Evolutionary conservation across 2,329 filamentous ascomycete species (phyloP).

Genomic region (Claviceps africana): DNA sequence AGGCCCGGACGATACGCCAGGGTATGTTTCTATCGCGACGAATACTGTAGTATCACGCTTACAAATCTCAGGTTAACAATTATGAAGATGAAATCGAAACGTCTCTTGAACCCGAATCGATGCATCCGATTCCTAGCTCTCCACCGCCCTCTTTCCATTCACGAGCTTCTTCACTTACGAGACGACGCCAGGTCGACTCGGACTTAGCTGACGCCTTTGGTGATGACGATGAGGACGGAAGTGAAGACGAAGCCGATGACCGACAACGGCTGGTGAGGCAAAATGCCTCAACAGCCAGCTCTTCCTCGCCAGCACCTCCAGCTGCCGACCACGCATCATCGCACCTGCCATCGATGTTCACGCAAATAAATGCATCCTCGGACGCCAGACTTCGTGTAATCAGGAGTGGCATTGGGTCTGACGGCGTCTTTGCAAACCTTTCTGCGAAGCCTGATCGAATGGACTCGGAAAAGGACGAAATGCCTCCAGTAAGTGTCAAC

Average conservation of each 20-base stretch:
- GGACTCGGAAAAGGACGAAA: slow-evolving; percentile 70
- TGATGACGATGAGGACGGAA: slow-evolving; percentile 67
- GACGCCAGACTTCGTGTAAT: slow-evolving; percentile 39
- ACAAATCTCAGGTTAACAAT: slow-evolving; percentile 35
- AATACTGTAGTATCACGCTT: background rate
- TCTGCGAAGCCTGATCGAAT: slow-evolving; percentile 76
- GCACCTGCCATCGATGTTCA: slow-evolving; percentile 12
- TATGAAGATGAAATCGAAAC: slow-evolving; percentile 29
- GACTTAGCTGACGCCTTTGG: slow-evolving; percentile 91
- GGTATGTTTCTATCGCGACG: slow-evolving; percentile 24
- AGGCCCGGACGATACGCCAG: slow-evolving; percentile 36
- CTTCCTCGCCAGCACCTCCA: slow-evolving; percentile 7
- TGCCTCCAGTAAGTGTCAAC: slow-evolving; percentile 63
- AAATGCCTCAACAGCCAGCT: slow-evolving; percentile 24
- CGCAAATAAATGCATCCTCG: slow-evolving; percentile 14
- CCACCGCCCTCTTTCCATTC: slow-evolving; percentile 81
- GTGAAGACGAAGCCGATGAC: slow-evolving; percentile 63
- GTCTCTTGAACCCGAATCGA: slow-evolving; percentile 15
- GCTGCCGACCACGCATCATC: background rate
- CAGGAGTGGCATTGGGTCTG: slow-evolving; percentile 64
- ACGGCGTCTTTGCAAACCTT: slow-evolving; percentile 93
- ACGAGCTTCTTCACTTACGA: slow-evolving; percentile 47
- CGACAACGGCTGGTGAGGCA: slow-evolving; percentile 74
- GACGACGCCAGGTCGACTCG: slow-evolving; percentile 45
- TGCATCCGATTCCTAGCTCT: slow-evolving; percentile 37